Evolutionary conservation across 2,329 filamentous ascomycete species (phyloP), one percentile per base, ranked within the genome.

Genomic region (Bretziella fagacearum): DNA sequence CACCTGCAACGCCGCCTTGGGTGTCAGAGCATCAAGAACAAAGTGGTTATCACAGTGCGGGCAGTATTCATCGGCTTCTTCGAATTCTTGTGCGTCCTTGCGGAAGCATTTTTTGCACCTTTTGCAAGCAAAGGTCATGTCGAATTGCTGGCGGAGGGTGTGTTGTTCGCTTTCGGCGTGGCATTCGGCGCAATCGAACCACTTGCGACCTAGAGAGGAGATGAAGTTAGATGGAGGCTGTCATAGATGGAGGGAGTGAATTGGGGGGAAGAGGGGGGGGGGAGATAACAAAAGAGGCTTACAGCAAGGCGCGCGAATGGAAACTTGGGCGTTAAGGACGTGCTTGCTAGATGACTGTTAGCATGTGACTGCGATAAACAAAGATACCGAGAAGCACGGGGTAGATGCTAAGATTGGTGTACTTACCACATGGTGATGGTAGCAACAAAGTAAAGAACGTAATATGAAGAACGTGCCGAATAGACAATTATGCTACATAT

Each of bases 1-100:
- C 44, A 98, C 74, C 54, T 87, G 77, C 44, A 98, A 65, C 29
- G 81, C 74, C 7, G 87, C 74, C 64, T 93, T 83, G 18, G 91
- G 84, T 3, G 81, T 84, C 55, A 81, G 64, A 44, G 91, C 93
- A 3, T 96, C 87, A 53, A 98, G 70, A 32, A 98, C 82, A 59
- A 87, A 98, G 65, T 98, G 93, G 66, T 98, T 98, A 61, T 98
- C 91, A 69, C 91, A 98, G 67, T 95, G 84, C 18, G 91, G 93
- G 69, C 91, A 98, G 71, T 93, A 98, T 63, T 98, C 93, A 66
- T 98, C 91, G 60, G 84, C 81, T 56, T 98, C 91, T 56, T 98
- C 91, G 57, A 94, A 95, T 61, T 94, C 84, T 54, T 76, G 68
- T 39, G 81, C 81, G 57, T 98, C 84, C 62, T 96, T 98, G 55